Evolutionary conservation across 108 stramenopile species (phyloP), one percentile per base, ranked within the genome.

Genomic region (Aureococcus anophagefferens): DNA sequence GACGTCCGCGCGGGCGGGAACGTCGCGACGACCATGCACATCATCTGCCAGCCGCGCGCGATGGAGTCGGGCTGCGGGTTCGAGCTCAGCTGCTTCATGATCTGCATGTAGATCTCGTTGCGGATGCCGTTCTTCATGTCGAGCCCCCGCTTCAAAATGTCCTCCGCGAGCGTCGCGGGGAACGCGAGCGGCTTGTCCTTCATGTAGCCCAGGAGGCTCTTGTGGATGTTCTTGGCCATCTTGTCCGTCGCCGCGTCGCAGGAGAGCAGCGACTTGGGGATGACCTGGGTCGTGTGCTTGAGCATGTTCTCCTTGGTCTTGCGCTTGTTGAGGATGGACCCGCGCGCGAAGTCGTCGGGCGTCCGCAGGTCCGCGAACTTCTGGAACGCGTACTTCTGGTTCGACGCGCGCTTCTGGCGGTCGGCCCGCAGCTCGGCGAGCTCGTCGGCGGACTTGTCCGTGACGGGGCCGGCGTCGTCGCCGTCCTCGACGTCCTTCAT

Each of bases 1-100:
- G n/a, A n/a, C n/a, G n/a, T n/a, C n/a, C n/a, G n/a, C n/a, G n/a
- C n/a, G n/a, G n/a, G n/a, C n/a, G n/a, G n/a, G 81, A 87, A 87
- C 16, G 86, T 87, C 72, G 79, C 66, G 63, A 85, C 84, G 72
- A 78, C 78, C 86, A 87, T 87, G 76, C 86, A 87, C 84, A 87
- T 87, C 35, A 87, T 68, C 80, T 87, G 86, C 86, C 86, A 87
- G 35, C 81, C 84, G 46, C 81, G 78, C 16, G 80, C 79, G 15
- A 80, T 76, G 29, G 74, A 76, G 46, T 85, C 84, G 15, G 84
- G 76, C 67, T 73, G 69, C n/a, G 86, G 81, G 76, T 87, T 87
- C 69, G 72, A 63, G n/a, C 80, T 69, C 70, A 87, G 80, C 63
- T 87, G 86, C 76, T 87, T 87, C 73, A 80, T 74, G 33, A 87